Base-by-base conservation (phyloP, 805 yeast genomes). In the Candida dendrica region DNA sequence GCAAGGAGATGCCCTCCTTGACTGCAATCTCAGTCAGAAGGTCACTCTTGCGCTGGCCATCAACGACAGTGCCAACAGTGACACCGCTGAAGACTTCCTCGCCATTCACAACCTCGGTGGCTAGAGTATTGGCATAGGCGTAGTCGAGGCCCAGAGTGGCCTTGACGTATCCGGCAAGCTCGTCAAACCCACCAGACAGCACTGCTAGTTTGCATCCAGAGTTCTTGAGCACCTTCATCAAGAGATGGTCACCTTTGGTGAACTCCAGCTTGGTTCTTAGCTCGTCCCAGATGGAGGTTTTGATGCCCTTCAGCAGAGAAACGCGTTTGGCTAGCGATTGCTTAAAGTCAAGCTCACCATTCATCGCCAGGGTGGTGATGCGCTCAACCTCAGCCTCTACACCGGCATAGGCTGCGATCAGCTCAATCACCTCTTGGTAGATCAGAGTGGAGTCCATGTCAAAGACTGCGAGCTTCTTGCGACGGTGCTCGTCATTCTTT, bases 401-500 rank as follows among this genome's bases (percentile, higher is more conserved):
- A 50, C 76, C 73, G n/a, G 96, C 98, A 53, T 86, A 83, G 0
- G 88, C 88, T 3, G 98, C 98, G 50, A 93, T 91, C 57, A 93
- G 64, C 58, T 93, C 99, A 51, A 93, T 93, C 33, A 93, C 97
- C 64, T 93, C 99, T 64, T 93, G 98, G 60, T 84, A 81, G 49
- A 93, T 93, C 57, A 93, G 68, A 0, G 99, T 93, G 0, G 97
- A 89, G 66, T 93, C 99, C 98, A 93, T 93, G 56, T 93, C 99
- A 58, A 93, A 93, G 10, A 95, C 86, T 47, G 86, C 81, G 39
- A 93, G 68, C 53, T 77, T 74, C 56, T 60, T 59, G 52, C 58
- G 62, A 58, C 70, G 66, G 37, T 42, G 45, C 27, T 59, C 57
- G 36, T 54, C 50, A 26, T 58, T 49, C 31, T 47, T 56, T 49